Evolutionary conservation across 2,329 filamentous ascomycete genomes (phyloP), one percentile per base, ranked within the genome.

Genomic region (Thielaviopsis punctulata): DNA sequence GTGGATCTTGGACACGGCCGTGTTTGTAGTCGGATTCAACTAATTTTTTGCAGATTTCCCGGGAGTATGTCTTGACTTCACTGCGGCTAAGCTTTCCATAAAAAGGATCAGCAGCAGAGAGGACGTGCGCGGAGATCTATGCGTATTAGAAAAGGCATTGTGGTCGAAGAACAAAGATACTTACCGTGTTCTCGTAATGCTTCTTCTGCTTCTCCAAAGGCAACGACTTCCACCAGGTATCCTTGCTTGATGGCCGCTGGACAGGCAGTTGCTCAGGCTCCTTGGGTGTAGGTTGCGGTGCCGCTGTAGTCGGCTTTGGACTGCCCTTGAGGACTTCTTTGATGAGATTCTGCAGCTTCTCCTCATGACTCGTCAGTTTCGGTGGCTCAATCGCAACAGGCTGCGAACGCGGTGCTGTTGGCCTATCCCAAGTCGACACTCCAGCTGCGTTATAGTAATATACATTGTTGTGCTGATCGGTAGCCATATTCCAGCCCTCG

Each of bases 11-110:
- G 9, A 95, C 88, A n/a, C 87, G 82, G 47, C 80, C 79, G 61
- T 90, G 84, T 64, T 94, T 94, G 68, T 86, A 95, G 64, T 96
- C 90, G 0, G 87, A 92, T 18, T 85, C 79, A 19, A 95, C 89
- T 13, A 96, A 76, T 65, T 90, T 94, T 67, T 95, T 95, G 53
- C 80, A 80, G 46, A 90, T 76, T 64, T 82, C 74, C 60, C 80
- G 79, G 52, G 72, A 73, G 47, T 80, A 72, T 53, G 73, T 73
- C 61, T 82, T 82, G 2, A 81, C 63, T 48, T 81, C 76, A 6
- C 95, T 88, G 62, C 84, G 89, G 3, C 87, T 85, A 21, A 96
- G 78, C 66, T 87, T 89, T 61, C 88, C 76, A 57, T 82, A 84
- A 65, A 88, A 96, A 61, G 87, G 92, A 65, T 90, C 83, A 61